Conservation (phyloP, 1,139 yeast genomes). For the Barnettozyma hawaiiensis region DNA sequence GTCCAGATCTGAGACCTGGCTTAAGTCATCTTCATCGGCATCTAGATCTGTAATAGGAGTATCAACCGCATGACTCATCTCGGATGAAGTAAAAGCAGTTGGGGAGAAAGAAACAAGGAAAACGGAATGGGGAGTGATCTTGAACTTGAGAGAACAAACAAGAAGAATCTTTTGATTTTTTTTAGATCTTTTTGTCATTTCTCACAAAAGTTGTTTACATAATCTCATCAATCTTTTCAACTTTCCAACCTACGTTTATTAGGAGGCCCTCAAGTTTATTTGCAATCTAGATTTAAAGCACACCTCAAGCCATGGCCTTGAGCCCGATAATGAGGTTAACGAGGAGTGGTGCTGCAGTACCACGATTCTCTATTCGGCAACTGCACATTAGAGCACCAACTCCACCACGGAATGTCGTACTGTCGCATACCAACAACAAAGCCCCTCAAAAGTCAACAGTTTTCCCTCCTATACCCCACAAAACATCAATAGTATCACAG, state of each 20-base stretch:
- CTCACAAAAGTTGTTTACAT: too few species aligned
- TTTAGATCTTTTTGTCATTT: too few species aligned
- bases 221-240: too few species aligned
- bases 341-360: not conserved
- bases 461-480: conserved; percentile 18
- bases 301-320: not conserved
- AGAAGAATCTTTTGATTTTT: too few species aligned
- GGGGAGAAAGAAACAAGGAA: too few species aligned
- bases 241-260: too few species aligned
- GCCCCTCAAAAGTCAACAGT: conserved; percentile 1
- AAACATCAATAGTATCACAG: conserved; percentile 7
- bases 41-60: conserved; percentile 56
- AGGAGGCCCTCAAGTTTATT: too few species aligned
- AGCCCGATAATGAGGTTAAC: not conserved
- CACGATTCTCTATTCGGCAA: not conserved
- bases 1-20: conserved; percentile 14
- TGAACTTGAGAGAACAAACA: too few species aligned
- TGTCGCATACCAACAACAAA: not conserved
- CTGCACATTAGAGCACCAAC: not conserved
- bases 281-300: not conserved
- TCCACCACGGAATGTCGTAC: not conserved
- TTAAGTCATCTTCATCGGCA: conserved; percentile 44
- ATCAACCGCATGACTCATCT: conserved; percentile 39
- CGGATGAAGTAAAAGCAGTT: not conserved
- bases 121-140: too few species aligned